Percentiles rank a stretch among this genome's conserved stretches.
These are phyloP conservation scores for Diospyros kaki DNA, from an alignment of 148 eudicot genomes.

Conservation along the genomic window DNA sequence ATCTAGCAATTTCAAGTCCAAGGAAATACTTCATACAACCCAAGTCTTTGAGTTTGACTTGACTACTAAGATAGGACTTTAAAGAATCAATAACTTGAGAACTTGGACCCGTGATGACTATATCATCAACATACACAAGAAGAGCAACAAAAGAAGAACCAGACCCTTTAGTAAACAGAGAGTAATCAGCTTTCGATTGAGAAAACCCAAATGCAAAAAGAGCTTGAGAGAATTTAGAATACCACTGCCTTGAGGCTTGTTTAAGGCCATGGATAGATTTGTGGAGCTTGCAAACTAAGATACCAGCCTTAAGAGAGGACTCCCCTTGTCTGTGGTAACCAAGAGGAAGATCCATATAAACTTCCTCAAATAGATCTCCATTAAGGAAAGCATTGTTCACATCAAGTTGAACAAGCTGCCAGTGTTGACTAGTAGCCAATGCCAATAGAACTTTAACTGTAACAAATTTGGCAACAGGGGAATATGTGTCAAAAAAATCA, in stretches of 20 bases:
- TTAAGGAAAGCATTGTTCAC: conserved; percentile 13
- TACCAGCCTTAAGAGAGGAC: no score
- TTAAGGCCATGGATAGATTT: conserved; percentile 10
- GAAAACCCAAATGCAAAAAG: background rate
- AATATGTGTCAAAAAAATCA: conserved; percentile 1
- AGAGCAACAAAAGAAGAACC: background rate
- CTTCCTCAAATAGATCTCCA: conserved; percentile 6
- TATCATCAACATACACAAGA: background rate
- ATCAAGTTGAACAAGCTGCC: conserved; percentile 6
- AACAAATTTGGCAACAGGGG: background rate
- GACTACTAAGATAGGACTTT: background rate
- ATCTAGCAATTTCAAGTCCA: conserved; percentile 7
- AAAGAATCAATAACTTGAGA: background rate
- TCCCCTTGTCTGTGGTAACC: background rate
- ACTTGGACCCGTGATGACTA: background rate
- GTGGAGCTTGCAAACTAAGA: background rate
- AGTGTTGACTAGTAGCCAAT: background rate
- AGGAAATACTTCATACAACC: conserved; percentile 1
- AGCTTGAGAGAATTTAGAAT: conserved; percentile 1
- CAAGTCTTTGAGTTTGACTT: background rate
- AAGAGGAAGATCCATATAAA: background rate
- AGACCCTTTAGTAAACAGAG: background rate
- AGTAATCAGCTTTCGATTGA: background rate
- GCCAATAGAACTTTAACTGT: background rate
- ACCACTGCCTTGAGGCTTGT: conserved; percentile 9